Base-by-base conservation (phyloP, 2,329 filamentous ascomycete species). In the Dothistroma pini region DNA sequence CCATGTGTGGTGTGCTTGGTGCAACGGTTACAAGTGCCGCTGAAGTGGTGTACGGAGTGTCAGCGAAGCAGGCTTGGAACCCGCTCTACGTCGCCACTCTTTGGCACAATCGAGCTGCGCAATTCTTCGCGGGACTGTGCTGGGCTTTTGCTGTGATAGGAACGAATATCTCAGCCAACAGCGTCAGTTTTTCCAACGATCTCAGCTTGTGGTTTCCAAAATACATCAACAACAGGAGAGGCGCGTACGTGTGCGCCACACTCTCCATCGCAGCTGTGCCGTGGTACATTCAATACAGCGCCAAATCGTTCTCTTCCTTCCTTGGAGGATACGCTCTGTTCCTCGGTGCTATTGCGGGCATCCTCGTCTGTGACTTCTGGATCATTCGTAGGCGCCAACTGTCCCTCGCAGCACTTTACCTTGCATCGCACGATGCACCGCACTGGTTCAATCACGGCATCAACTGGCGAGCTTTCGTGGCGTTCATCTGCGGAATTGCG, bases 341-440 rank as follows among this genome's bases (percentile, higher is more conserved):
- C 72, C 75, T 89, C 0, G 86, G 83, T 0, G 85, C 86, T 0
- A 84, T 88, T 62, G 83, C 83, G 0, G 81, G 81, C 1, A 84
- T 87, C 63, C 81, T 87, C 75, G 76, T 81, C 0, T 78, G 79
- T 14, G 85, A 88, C 66, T 87, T 82, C 68, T 87, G 83, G 83
- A 66, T 84, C 52, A 71, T 86, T 7, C 80, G 83, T 57, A 59
- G 60, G 2, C 66, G 73, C 63, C 81, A 76, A 69, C 81, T 81
- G 68, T 79, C 80, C 71, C 78, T 75, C 4, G 77, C 77, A 58
- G 84, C 64, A 21, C 66, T 84, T 14, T 84, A 84, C 67, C 32
- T 29, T 14, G 50, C 50, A 11, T 53, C 50, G 25, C 22, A 19
- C n/a, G 7, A 25, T 11, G 50, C 50, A 11, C 50, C 50, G 22